A percentile compares a stretch with the other conserved stretches of the same genome.
Evolutionary conservation across 1,284 basidiomycete species (phyloP).

Genomic region (Fomes fomentarius): DNA sequence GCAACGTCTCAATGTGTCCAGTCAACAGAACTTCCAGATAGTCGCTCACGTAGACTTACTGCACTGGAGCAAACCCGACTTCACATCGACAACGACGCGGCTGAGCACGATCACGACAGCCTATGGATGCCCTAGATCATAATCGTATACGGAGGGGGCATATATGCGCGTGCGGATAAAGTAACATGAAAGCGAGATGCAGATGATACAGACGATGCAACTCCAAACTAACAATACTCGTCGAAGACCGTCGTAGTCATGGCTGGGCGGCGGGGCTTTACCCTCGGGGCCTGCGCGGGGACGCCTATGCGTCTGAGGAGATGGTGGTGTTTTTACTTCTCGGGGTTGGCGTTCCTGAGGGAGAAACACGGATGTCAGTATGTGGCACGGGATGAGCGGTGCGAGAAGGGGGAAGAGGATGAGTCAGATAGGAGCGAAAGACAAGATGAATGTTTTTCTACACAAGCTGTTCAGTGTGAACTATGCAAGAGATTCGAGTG

Average conservation of each 20-base stretch:
- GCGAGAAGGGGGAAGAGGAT: slow-evolving; percentile 19
- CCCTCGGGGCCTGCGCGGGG: slow-evolving; percentile 9
- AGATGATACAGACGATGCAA: slow-evolving; percentile 28
- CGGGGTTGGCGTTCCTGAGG: slow-evolving; percentile 81
- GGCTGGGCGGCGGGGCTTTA: slow-evolving; percentile 3
- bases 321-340: slow-evolving; percentile 58
- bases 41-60: too few relatives aligned
- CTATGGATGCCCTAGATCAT: slow-evolving; percentile 24
- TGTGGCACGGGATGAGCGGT: slow-evolving; percentile 3
- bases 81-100: too few relatives aligned
- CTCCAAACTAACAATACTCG: slow-evolving; percentile 24
- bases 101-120: neutral
- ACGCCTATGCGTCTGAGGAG: slow-evolving; percentile 26
- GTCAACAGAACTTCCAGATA: too few relatives aligned
- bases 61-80: too few relatives aligned
- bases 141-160: slow-evolving; percentile 26
- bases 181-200: slow-evolving; percentile 27
- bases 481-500: slow-evolving; percentile 75
- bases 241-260: slow-evolving; percentile 20
- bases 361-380: slow-evolving; percentile 31
- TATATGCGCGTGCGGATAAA: slow-evolving; percentile 27
- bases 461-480: slow-evolving; percentile 87
- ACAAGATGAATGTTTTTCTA: slow-evolving; percentile 83
- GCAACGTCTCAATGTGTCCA: too few relatives aligned
- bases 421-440: slow-evolving; percentile 94